Base-by-base conservation (phyloP, 192 early-diverging fungal genomes). In the Backusella morwellensis region DNA sequence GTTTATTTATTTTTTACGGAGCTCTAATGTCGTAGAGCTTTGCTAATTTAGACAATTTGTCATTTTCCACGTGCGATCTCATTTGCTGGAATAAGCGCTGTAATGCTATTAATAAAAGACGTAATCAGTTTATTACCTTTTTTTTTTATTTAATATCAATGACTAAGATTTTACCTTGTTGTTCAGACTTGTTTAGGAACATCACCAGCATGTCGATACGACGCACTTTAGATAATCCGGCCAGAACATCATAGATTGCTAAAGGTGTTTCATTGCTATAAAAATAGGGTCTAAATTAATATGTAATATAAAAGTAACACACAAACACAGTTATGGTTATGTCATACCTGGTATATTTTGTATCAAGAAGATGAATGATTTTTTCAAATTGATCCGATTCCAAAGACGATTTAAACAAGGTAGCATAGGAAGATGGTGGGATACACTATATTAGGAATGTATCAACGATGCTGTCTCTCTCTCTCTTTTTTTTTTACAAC, bases 301-400 rank as follows among this genome's bases (percentile, higher is more conserved):
- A 50, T 42, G 32, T 32, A 32, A 32, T 32, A 32, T 12, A n/a
- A 50, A 50, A 50, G 17, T 50, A 50, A 32, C 38, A 40, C 38
- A 40, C 38, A 8, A 40, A 40, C 9, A 50, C 44, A 50, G 1
- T 17, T 52, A 19, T 15, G 5, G 17, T 32, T 26, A 21, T 21
- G 34, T 29, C 54, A 35, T 77, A 77, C 76, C 23, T 36, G 26
- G n/a, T 72, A 59, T 84, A 89, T 35, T 63, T 81, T 40, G 77
- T 56, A 32, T 72, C 75, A 47, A 84, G 71, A 41, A 87, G 77
- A 17, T 72, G 44, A 40, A 87, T 71, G 67, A 89, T 87, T 40
- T 84, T 81, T 35, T 83, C 78, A 72, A 89, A 73, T 73, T 86
- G 83, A 71, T 89, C 86, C 2, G 84, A 80, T 47, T 89, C 87